These are phyloP conservation scores for Bruguiera parviflora DNA, from an alignment of 345 rosid species.

Conservation along the genomic window DNA sequence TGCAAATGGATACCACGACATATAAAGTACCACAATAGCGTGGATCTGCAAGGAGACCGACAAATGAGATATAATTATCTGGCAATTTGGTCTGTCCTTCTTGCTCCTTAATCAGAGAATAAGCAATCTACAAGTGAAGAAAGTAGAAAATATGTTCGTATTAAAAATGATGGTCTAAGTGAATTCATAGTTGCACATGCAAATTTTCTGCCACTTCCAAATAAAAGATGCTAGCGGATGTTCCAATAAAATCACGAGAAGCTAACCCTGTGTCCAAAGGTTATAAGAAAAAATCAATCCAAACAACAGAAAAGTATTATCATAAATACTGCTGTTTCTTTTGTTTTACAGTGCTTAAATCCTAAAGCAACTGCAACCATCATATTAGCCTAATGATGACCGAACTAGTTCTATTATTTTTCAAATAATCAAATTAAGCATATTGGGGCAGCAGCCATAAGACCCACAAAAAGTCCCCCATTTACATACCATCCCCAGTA, in stretches of 20 bases:
- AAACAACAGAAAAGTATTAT: neutral
- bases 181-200: neutral
- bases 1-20: constrained; percentile 33
- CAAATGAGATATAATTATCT: constrained; percentile 89
- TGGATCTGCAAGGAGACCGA: constrained; percentile 93
- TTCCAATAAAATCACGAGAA: neutral
- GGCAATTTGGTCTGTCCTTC: constrained; percentile 59
- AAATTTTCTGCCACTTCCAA: neutral
- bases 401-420: neutral
- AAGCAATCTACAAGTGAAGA: constrained; percentile 62
- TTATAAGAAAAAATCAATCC: neutral
- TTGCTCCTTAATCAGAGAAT: constrained; percentile 82
- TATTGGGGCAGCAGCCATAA: no score
- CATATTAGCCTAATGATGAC: no score
- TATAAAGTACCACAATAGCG: constrained; percentile 82
- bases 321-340: no score
- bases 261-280: neutral
- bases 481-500: no score
- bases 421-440: no score
- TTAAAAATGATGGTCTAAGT: neutral
- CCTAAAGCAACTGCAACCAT: no score
- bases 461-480: no score
- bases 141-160: neutral
- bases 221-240: neutral
- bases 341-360: no score